These are phyloP conservation scores for Daldinia eschscholtzii DNA, from an alignment of 2,329 filamentous ascomycete species.

Conservation along the genomic window DNA sequence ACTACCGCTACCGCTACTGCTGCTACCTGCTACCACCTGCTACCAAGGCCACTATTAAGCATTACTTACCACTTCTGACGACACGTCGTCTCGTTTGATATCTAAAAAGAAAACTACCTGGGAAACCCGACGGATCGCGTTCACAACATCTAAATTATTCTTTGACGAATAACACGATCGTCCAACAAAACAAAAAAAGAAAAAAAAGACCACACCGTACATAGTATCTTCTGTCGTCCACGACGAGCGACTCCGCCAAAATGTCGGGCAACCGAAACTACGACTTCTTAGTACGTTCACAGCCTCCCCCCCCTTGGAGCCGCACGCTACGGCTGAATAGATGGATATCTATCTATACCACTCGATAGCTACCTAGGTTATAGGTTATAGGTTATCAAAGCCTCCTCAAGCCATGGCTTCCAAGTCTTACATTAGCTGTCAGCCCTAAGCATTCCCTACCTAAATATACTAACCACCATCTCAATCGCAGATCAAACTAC, in stretches of 20 bases:
- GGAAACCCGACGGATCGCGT: constrained; percentile 17
- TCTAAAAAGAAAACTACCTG: constrained; percentile 3
- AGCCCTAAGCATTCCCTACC: not conserved
- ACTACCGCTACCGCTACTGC: constrained; percentile 14
- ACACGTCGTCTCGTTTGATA: constrained; percentile 41
- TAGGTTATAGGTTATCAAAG: constrained; percentile 34
- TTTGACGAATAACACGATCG: constrained; percentile 20
- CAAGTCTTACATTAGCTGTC: not conserved
- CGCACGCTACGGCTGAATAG: constrained; percentile 17
- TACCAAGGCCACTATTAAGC: constrained; percentile 12
- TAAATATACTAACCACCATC: constrained; percentile 34
- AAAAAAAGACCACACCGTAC: constrained; percentile 9
- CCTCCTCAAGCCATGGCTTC: constrained; percentile 2
- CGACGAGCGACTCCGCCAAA: constrained; percentile 53
- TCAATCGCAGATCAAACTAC: constrained; percentile 84
- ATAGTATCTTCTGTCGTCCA: constrained; percentile 34
- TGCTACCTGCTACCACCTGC: constrained; percentile 1
- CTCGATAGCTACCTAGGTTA: constrained; percentile 23
- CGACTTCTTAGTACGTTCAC: constrained; percentile 85
- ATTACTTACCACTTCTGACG: constrained; percentile 45
- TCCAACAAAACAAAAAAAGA: not conserved
- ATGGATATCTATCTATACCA: constrained; percentile 27
- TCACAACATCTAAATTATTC: constrained; percentile 6
- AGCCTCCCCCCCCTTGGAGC: constrained; percentile 34
- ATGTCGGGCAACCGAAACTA: constrained; percentile 99